Evolutionary conservation across 805 yeast genomes (phyloP), one percentile per base, ranked within the genome.

Genomic region (Saccharomycopsis oosterbeekiorum): DNA sequence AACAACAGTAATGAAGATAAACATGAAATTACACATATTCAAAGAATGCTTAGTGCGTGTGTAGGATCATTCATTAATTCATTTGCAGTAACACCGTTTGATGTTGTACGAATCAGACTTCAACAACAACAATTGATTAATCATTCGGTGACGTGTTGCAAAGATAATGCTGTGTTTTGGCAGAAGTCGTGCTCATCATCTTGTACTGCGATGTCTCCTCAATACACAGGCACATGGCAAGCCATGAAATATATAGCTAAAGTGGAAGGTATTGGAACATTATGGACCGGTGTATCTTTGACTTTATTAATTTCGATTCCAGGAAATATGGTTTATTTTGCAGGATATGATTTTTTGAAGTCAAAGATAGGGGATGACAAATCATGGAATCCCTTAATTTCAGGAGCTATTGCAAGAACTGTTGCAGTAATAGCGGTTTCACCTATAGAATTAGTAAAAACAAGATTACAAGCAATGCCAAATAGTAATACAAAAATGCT

Each of bases 251-350:
- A 81, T 53, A 91, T 93, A 54, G 79, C 84, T 2, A 73, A 78
- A 37, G 76, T 80, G 29, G 99, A 94, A 72, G 99, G 99, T 0
- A 34, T 83, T 0, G 57, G 77, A 0, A 85, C 97, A 0, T 75
- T 94, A 17, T 94, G 97, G 93, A 77, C 98, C 59, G 99, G 99
- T 0, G 78, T 94, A 9, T 82, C 93, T 0, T 71, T 93, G 37
- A 89, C 96, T 0, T 74, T 94, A 19, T 62, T 87, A 14, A 94
- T 94, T 96, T 89, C 97, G 0, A 79, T 92, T 1, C 99, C 99
- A 1, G 81, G 97, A 0, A 94, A 93, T 67, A 88, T 94, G 63
- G 92, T 94, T 5, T 94, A 94, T 71, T 94, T 90, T 74, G 88
- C 96, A 1, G 97, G 97, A 0, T 94, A 94, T 71, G 99, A 94